Conservation (phyloP, 306 rosid genomes). For the Cajanus cajan region DNA sequence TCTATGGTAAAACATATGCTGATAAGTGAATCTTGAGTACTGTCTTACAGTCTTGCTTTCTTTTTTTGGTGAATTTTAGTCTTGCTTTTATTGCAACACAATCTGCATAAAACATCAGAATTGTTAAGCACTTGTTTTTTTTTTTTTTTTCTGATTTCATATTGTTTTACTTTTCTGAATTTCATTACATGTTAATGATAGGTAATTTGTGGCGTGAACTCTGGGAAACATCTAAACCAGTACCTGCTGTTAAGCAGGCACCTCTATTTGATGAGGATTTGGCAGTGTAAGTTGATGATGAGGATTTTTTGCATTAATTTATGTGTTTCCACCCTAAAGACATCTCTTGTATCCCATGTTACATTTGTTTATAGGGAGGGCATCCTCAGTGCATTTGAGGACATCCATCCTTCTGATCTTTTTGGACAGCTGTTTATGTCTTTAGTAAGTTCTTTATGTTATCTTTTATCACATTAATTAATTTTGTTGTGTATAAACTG, state of each 20-base stretch:
- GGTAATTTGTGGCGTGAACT: slow-evolving; percentile 98
- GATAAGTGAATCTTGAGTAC: slow-evolving; percentile 1
- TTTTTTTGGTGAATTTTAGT: too few relatives aligned
- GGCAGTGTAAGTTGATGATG: slow-evolving; percentile 73
- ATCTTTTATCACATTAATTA: neutral
- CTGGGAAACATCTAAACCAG: slow-evolving; percentile 91
- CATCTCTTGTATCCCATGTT: slow-evolving; percentile 21
- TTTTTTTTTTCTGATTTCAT: slow-evolving; percentile 16
- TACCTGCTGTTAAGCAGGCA: slow-evolving; percentile 93
- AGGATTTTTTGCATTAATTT: neutral
- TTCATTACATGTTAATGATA: slow-evolving; percentile 34
- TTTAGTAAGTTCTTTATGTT: slow-evolving; percentile 61
- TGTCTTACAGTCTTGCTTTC: neutral
- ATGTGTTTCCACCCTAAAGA: neutral
- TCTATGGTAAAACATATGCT: slow-evolving; percentile 15
- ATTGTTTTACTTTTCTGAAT: slow-evolving; percentile 22
- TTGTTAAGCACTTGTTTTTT: neutral
- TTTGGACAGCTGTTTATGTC: slow-evolving; percentile 82
- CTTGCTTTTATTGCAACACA: neutral
- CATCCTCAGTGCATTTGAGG: slow-evolving; percentile 73
- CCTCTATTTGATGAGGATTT: slow-evolving; percentile 98
- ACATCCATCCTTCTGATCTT: slow-evolving; percentile 77
- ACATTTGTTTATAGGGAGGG: slow-evolving; percentile 76
- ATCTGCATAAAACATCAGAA: slow-evolving; percentile 3
- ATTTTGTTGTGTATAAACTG: neutral